phyloP scores from a whole-genome alignment of 163 green algal species.

The Scenedesmus sp. region DNA sequence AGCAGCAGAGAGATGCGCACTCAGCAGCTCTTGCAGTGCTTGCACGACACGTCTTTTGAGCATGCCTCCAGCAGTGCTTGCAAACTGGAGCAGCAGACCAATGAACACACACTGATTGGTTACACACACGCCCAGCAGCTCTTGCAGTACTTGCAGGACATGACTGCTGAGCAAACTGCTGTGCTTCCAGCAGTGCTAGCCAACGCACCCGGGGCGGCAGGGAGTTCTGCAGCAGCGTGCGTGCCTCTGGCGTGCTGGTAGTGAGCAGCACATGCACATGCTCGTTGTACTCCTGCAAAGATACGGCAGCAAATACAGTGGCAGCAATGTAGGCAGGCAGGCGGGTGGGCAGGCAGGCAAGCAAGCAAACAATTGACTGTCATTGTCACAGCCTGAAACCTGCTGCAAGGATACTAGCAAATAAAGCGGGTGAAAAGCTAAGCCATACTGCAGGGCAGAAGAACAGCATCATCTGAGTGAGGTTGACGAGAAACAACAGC shows the following conservation, averaged over 20 bases:
- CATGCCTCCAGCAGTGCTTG: background rate
- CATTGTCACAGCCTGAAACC: background rate
- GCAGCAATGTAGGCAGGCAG: background rate
- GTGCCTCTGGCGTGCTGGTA: constrained; percentile 54
- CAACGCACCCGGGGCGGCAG: constrained; percentile 27
- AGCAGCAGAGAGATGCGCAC: background rate
- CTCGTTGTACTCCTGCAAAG: constrained; percentile 69
- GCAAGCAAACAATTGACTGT: background rate
- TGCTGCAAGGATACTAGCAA: background rate
- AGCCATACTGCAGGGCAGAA: background rate
- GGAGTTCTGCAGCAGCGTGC: constrained; percentile 53
- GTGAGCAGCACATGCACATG: constrained; percentile 69
- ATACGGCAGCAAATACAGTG: background rate
- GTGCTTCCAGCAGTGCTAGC: background rate
- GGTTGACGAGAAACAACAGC: background rate
- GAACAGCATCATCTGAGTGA: background rate
- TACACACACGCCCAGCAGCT: no score
- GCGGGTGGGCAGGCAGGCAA: background rate
- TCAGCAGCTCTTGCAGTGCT: background rate
- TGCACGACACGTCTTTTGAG: no score
- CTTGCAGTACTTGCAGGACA: no score
- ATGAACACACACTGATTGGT: background rate
- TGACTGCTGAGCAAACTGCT: background rate
- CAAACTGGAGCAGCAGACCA: background rate
- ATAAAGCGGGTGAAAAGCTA: background rate